Evolutionary conservation across 2,329 filamentous ascomycete species (phyloP).

Genomic region (Curvularia verruculosa): DNA sequence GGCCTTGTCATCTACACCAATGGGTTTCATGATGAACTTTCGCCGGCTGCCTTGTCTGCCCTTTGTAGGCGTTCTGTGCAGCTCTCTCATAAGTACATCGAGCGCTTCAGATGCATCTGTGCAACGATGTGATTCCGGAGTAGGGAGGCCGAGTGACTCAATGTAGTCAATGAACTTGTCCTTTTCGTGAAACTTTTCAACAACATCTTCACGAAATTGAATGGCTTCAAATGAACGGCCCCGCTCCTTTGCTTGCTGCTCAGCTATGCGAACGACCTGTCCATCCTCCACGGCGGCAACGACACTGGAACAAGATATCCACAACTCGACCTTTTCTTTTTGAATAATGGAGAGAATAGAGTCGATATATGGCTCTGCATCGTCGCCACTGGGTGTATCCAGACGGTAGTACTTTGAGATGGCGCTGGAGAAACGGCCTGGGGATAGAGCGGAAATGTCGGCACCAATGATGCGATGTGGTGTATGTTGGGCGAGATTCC

Average conservation of each 20-base stretch:
- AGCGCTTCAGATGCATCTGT: slow-evolving; percentile 60
- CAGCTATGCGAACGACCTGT: slow-evolving; percentile 57
- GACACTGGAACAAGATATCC: slow-evolving; percentile 76
- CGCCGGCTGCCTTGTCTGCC: slow-evolving; percentile 36
- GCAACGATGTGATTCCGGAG: slow-evolving; percentile 57
- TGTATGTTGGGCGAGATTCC: slow-evolving; percentile 65
- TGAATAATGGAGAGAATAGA: slow-evolving; percentile 64
- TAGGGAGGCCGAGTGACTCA: slow-evolving; percentile 49
- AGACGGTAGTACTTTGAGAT: slow-evolving; percentile 62
- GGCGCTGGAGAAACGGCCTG: slow-evolving; percentile 62
- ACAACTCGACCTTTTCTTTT: slow-evolving; percentile 68
- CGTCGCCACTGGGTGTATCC: slow-evolving; percentile 43
- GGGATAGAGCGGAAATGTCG: slow-evolving; percentile 57
- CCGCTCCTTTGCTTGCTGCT: slow-evolving; percentile 56
- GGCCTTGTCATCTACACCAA: slow-evolving; percentile 65
- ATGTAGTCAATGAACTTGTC: slow-evolving; percentile 68
- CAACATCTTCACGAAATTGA: slow-evolving; percentile 65
- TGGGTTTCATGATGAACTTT: slow-evolving; percentile 70
- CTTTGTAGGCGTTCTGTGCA: slow-evolving; percentile 15
- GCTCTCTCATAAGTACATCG: slow-evolving; percentile 53
- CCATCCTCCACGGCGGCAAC: slow-evolving; percentile 70
- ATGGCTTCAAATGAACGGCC: slow-evolving; percentile 66
- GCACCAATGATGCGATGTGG: slow-evolving; percentile 76
- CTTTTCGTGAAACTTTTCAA: slow-evolving; percentile 67
- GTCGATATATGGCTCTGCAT: slow-evolving; percentile 60